These are phyloP conservation scores for Trypanosoma conorhini DNA, from an alignment of 208 protist genomes.

Conservation along the genomic window DNA sequence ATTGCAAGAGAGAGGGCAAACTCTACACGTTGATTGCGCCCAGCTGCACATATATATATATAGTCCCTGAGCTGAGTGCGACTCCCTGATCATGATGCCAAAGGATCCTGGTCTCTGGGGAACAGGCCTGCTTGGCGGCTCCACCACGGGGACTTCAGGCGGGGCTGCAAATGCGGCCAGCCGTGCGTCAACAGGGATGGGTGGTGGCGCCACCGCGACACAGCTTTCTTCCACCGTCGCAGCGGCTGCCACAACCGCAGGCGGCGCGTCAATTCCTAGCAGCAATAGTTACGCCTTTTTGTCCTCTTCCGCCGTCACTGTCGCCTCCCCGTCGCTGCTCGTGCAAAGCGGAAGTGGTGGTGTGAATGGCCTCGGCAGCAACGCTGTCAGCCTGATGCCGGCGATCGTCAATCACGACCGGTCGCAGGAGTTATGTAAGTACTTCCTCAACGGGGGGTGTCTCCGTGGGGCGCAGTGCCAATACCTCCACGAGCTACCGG, in stretches of 20 bases:
- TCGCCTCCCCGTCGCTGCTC: constrained; percentile 18
- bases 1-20: background rate
- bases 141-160: constrained; percentile 8
- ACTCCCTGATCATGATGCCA: constrained; percentile 20
- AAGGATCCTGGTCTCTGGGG: constrained; percentile 27
- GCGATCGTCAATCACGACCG: constrained; percentile 55
- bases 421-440: constrained; percentile 87
- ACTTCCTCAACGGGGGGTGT: constrained; percentile 88
- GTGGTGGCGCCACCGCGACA: background rate
- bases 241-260: background rate
- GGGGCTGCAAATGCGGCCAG: constrained; percentile 9
- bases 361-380: constrained; percentile 18
- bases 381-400: constrained; percentile 29
- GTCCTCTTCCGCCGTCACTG: constrained; percentile 19
- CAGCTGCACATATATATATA: constrained; percentile 7
- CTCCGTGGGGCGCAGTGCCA: constrained; percentile 75
- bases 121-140: constrained; percentile 14
- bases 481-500: constrained; percentile 86
- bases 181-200: constrained; percentile 9
- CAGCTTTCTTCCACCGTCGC: background rate
- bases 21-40: background rate
- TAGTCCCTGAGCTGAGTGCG: background rate
- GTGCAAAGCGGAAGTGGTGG: constrained; percentile 12
- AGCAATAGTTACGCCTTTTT: constrained; percentile 33
- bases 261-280: background rate